These are phyloP conservation scores for Ogataea pilisensis DNA, from an alignment of 805 yeast genomes.

Conservation along the genomic window DNA sequence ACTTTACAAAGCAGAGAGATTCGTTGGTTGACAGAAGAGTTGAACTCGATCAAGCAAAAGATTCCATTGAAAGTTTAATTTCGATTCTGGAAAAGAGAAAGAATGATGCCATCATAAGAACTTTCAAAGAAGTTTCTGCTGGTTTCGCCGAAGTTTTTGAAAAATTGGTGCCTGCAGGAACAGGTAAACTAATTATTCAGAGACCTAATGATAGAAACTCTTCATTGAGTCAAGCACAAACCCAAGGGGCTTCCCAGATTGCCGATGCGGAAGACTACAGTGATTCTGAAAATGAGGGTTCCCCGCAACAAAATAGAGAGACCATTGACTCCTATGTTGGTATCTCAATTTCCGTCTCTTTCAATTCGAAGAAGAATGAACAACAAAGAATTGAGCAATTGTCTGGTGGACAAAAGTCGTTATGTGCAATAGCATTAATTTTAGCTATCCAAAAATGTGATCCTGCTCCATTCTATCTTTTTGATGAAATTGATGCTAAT, in stretches of 20 bases:
- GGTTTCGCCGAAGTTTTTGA: slow-evolving; percentile 75
- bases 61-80: slow-evolving; percentile 70
- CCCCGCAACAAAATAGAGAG: slow-evolving; percentile 7
- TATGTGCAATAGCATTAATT: slow-evolving; percentile 93
- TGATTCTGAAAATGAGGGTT: slow-evolving; percentile 16
- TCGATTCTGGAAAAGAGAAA: slow-evolving; percentile 69
- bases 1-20: slow-evolving; percentile 68
- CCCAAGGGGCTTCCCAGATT: slow-evolving; percentile 8
- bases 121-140: slow-evolving; percentile 71
- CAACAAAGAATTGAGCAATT: slow-evolving; percentile 85
- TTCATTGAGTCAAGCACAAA: slow-evolving; percentile 3
- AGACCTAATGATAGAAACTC: slow-evolving; percentile 27
- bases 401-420: slow-evolving; percentile 94
- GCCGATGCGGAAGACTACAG: slow-evolving; percentile 17
- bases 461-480: slow-evolving; percentile 94
- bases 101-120: slow-evolving; percentile 72
- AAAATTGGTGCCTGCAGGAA: slow-evolving; percentile 77
- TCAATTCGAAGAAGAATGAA: slow-evolving; percentile 80
- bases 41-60: slow-evolving; percentile 67
- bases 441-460: slow-evolving; percentile 92
- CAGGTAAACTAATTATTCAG: slow-evolving; percentile 69
- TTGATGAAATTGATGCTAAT: slow-evolving; percentile 96
- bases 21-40: slow-evolving; percentile 59
- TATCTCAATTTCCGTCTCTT: slow-evolving; percentile 82
- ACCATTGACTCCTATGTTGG: slow-evolving; percentile 64